Evolutionary conservation across 2,329 filamentous ascomycete species (phyloP).

Genomic region (Colletotrichum sp.): DNA sequence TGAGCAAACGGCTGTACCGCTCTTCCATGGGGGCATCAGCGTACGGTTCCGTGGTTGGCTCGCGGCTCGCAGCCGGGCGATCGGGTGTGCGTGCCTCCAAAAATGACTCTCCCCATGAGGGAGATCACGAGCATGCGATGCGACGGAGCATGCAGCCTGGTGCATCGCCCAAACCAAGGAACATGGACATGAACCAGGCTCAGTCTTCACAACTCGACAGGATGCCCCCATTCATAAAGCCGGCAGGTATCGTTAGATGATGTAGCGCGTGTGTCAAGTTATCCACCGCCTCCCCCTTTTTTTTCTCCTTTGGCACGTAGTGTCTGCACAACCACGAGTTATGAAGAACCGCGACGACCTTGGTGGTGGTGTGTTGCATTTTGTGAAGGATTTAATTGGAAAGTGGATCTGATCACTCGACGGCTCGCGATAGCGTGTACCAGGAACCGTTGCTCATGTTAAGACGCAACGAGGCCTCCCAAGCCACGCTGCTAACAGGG

Average conservation of each 20-base stretch:
- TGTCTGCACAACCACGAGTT: not conserved
- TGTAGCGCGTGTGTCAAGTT: conserved; percentile 16
- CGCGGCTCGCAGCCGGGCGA: not conserved
- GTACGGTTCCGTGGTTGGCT: not conserved
- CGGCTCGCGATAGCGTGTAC: conserved; percentile 1
- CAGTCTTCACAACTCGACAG: not conserved
- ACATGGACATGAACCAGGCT: not conserved
- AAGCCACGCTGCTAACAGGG: not conserved
- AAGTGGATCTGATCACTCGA: conserved; percentile 15
- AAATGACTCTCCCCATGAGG: not conserved
- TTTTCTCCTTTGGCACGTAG: not conserved
- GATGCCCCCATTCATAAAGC: not conserved
- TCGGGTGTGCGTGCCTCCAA: conserved; percentile 2
- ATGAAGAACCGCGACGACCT: not conserved
- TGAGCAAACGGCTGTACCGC: not conserved
- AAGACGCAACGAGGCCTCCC: not conserved
- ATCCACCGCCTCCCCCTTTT: conserved; percentile 11
- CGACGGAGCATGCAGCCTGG: not conserved
- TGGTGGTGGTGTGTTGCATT: conserved; percentile 12
- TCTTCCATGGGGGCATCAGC: not conserved
- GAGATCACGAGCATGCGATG: not conserved
- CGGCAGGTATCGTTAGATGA: not conserved
- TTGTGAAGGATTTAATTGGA: conserved; percentile 16
- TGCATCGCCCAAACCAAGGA: not conserved
- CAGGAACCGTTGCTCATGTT: not conserved